Evolutionary conservation across 148 eudicot genomes (phyloP).

Genomic region (Rhododendron henanense): DNA sequence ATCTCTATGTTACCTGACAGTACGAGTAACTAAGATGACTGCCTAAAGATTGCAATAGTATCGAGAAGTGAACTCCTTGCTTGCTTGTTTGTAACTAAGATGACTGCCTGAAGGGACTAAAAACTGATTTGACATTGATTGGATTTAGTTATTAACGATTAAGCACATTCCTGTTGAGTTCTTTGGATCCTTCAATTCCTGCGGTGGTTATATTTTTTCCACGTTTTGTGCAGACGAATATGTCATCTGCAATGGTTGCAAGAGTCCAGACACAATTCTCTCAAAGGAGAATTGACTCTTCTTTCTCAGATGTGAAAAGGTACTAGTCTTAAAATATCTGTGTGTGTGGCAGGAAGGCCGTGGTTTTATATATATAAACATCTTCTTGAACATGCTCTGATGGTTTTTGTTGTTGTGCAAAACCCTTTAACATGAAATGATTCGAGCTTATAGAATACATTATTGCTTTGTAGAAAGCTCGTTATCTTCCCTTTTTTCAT

Average conservation of each 20-base stretch:
- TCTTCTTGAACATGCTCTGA: neutral
- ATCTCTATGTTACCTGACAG: neutral
- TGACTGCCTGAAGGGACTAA: too few species aligned
- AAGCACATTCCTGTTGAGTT: neutral
- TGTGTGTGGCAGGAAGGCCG: constrained; percentile 4
- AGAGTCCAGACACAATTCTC: constrained; percentile 91
- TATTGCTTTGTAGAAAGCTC: neutral
- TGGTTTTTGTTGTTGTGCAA: neutral
- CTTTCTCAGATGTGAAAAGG: constrained; percentile 96
- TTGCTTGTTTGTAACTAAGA: neutral
- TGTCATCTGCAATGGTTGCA: constrained; percentile 96
- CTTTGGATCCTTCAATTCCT: neutral
- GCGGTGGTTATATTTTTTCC: neutral
- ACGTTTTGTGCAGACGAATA: constrained; percentile 51
- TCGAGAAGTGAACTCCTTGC: neutral
- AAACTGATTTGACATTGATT: neutral
- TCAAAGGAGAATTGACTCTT: constrained; percentile 84
- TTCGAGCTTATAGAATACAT: neutral
- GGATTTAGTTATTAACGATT: neutral
- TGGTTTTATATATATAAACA: neutral
- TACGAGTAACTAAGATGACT: neutral
- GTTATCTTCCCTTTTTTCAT: neutral
- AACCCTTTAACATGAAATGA: neutral
- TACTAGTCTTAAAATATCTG: constrained; percentile 7
- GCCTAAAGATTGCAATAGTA: neutral